Percentiles rank a stretch among this genome's conserved stretches.
Conservation (phyloP, 257 asterid genomes). For the Leptodermis oblonga region DNA sequence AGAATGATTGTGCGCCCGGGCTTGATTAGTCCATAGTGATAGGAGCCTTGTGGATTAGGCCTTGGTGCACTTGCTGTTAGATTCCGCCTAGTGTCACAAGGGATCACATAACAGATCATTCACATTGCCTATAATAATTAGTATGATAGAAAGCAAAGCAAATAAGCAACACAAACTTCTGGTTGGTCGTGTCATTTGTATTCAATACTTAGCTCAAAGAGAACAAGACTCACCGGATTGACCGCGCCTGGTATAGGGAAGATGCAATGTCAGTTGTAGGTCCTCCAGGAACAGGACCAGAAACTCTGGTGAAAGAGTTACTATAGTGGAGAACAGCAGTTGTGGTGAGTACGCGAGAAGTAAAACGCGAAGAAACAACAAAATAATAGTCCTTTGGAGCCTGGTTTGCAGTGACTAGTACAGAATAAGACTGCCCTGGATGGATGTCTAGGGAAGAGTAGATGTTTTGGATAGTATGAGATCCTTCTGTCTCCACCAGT, state of each 20-base stretch:
- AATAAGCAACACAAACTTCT: not conserved
- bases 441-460: slow-evolving; percentile 77
- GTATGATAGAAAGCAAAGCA: not conserved
- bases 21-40: slow-evolving; percentile 87
- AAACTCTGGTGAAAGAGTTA: slow-evolving; percentile 59
- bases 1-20: slow-evolving; percentile 69
- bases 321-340: slow-evolving; percentile 88
- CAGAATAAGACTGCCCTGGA: slow-evolving; percentile 86
- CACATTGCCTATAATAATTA: not conserved
- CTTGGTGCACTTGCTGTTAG: slow-evolving; percentile 95
- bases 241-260: slow-evolving; percentile 85
- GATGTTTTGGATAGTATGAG: slow-evolving; percentile 75
- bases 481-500: slow-evolving; percentile 94
- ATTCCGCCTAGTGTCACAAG: slow-evolving; percentile 54
- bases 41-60: slow-evolving; percentile 97
- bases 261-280: slow-evolving; percentile 66
- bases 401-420: slow-evolving; percentile 80
- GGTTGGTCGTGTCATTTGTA: not conserved
- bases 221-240: slow-evolving; percentile 61
- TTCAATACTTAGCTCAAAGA: not conserved
- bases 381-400: slow-evolving; percentile 77
- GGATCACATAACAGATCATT: slow-evolving; percentile 16
- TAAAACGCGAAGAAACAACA: slow-evolving; percentile 76
- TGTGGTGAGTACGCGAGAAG: slow-evolving; percentile 62
- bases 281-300: slow-evolving; percentile 73